Base-by-base conservation (phyloP, 306 rosid species). In the Hippophae rhamnoides region DNA sequence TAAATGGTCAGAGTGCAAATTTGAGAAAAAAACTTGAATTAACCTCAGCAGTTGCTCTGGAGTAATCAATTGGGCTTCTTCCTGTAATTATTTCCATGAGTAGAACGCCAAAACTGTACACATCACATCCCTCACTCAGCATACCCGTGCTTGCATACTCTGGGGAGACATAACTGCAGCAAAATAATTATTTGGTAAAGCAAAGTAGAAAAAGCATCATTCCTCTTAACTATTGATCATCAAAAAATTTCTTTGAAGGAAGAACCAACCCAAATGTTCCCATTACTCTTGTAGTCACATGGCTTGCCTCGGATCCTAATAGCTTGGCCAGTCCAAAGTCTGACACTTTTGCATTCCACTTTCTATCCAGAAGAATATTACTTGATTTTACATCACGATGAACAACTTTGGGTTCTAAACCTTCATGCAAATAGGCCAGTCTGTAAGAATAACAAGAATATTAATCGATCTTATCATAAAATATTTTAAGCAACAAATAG, bases 51-150 rank as follows among this genome's bases (percentile, higher is more conserved):
- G 99, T 83, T 41, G 99, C 83, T 76, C 76, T 76, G 54, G 99
- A 81, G 77, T 92, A 92, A 73, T 92, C 95, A 64, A 92, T 70
- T 9, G 99, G 99, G 67, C 86, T 80, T 83, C 99, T 78, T 70
- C 99, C 99, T 11, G 99, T 88, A 66, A 92, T 85, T 58, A 92
- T 83, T 82, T 92, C 99, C 99, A 92, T 92, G 56, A 92, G 95
- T 12, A 92, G 78, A 73, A 92, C 75, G 56, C 99, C 99, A 46
- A 92, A 92, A 72, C 99, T 88, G 61, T 88, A 92, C 25, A 92
- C 95, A 60, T 92, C 99, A 61, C 92, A 85, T 23, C 96, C 85
- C 76, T 92, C 99, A 6, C 86, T 92, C 26, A 92, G 96, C 99
- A 92, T 85, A 26, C 99, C 99, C 0, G 99, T 85, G 85, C 90